These are phyloP conservation scores for Leptographium radiaticola DNA, from an alignment of 2,329 filamentous ascomycete species.

Conservation along the genomic window DNA sequence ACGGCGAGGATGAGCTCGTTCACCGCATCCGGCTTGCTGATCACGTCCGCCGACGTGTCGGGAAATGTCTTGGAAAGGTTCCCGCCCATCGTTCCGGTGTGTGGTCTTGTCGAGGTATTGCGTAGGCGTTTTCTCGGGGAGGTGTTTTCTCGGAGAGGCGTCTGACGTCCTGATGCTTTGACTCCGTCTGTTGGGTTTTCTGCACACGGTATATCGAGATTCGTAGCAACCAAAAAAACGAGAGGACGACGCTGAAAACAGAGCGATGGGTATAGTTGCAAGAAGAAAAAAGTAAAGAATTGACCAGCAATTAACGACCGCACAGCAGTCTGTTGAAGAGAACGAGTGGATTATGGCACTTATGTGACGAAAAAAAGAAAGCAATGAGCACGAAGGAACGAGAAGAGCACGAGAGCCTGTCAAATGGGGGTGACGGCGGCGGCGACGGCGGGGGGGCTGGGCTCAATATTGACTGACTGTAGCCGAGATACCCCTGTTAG, in stretches of 20 bases:
- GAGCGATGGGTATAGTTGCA: neutral
- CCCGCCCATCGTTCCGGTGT: conserved; percentile 6
- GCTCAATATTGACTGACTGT: neutral
- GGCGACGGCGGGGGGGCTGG: neutral
- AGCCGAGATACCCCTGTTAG: neutral
- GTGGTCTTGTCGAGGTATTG: neutral
- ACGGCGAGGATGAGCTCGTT: conserved; percentile 12
- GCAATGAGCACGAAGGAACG: neutral
- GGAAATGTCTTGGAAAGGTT: conserved; percentile 8
- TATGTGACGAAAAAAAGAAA: neutral
- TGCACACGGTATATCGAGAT: no score
- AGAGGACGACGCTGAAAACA: neutral
- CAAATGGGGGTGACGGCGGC: neutral
- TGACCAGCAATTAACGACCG: conserved; percentile 12
- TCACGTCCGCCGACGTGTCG: conserved; percentile 11
- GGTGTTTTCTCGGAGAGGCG: neutral
- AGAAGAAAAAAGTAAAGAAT: conserved; percentile 1
- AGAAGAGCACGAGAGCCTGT: neutral
- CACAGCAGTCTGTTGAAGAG: conserved; percentile 8
- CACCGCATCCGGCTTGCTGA: conserved; percentile 9
- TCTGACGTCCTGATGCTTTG: neutral
- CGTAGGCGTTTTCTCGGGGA: neutral
- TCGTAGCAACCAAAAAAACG: neutral
- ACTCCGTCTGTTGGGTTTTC: no score
- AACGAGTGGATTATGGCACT: neutral